Evolutionary conservation across 495 filamentous ascomycete species (phyloP).

Genomic region (Penicillium argentinense): DNA sequence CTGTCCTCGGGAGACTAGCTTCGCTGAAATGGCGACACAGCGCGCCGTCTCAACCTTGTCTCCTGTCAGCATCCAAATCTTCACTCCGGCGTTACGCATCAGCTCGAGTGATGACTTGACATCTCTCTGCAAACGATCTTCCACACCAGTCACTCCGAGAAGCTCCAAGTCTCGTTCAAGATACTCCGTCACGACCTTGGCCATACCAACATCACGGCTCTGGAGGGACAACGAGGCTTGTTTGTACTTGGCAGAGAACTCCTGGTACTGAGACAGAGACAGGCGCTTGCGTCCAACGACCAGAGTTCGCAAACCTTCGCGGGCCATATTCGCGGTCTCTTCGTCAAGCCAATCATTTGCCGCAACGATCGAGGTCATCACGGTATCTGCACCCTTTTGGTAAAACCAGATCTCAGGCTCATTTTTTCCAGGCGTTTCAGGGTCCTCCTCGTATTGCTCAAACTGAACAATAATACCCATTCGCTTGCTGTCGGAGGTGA

Average conservation of each 20-base stretch:
- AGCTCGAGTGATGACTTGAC: conserved; percentile 94
- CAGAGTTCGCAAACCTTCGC: conserved; percentile 91
- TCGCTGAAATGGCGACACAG: conserved; percentile 92
- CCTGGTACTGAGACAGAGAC: conserved; percentile 70
- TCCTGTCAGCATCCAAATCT: conserved; percentile 99
- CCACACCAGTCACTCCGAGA: conserved; percentile 93
- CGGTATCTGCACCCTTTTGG: conserved; percentile 97
- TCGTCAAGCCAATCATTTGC: conserved; percentile 98
- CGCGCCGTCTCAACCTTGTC: conserved; percentile 98
- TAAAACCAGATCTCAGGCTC: conserved; percentile 93
- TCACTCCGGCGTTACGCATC: conserved; percentile 96
- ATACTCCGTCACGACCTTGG: conserved; percentile 72
- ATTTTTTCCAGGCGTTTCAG: conserved; percentile 32
- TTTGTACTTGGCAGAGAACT: conserved; percentile 73
- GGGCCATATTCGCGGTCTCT: conserved; percentile 97
- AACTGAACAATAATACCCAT: conserved; percentile 99
- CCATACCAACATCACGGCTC: conserved; percentile 77
- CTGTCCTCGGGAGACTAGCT: conserved; percentile 91
- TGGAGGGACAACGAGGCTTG: conserved; percentile 78
- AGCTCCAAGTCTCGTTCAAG: conserved; percentile 89
- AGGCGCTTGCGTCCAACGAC: conserved; percentile 88
- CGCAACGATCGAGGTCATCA: conserved; percentile 91
- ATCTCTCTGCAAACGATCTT: conserved; percentile 92
- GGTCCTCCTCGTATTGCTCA: conserved; percentile 43
- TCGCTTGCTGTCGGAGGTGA: conserved; percentile 94